These are phyloP conservation scores for Raffaelea deltoideospora DNA, from an alignment of 2,329 filamentous ascomycete species.

Conservation along the genomic window DNA sequence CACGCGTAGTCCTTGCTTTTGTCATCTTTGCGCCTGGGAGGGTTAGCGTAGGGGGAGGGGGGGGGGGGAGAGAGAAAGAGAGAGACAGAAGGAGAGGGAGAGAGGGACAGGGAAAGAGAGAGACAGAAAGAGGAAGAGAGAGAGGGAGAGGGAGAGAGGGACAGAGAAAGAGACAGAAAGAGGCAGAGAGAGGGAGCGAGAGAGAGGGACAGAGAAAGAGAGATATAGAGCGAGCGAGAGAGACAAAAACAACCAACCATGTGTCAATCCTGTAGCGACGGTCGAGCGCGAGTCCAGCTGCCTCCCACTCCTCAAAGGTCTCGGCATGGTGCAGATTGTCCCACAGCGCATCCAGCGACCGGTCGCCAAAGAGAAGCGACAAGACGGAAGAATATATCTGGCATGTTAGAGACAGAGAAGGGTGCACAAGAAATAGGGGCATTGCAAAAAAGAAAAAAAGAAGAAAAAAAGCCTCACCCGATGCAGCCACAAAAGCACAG, in stretches of 20 bases:
- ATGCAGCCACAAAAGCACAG: conserved; percentile 6
- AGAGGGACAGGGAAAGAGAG: background rate
- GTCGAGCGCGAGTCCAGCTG: conserved; percentile 71
- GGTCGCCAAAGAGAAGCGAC: conserved; percentile 4
- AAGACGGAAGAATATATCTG: conserved; percentile 2
- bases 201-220: background rate
- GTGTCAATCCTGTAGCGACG: conserved; percentile 64
- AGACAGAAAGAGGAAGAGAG: too few species aligned
- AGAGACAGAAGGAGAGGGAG: background rate
- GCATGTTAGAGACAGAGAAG: background rate
- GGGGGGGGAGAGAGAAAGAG: background rate
- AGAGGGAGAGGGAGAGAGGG: too few species aligned
- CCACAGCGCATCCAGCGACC: conserved; percentile 28
- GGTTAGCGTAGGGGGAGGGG: too few species aligned
- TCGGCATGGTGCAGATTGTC: conserved; percentile 50
- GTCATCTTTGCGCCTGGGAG: conserved; percentile 60
- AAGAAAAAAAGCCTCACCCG: background rate
- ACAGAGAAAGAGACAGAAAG: too few species aligned
- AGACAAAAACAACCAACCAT: too few species aligned
- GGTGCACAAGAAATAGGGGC: background rate
- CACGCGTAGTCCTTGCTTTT: conserved; percentile 76
- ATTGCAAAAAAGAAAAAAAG: background rate
- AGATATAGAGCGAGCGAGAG: too few species aligned
- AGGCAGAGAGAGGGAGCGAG: too few species aligned
- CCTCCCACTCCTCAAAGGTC: conserved; percentile 74